Base-by-base conservation (phyloP, 2,329 filamentous ascomycete genomes). In the Erysiphe pulchra region DNA sequence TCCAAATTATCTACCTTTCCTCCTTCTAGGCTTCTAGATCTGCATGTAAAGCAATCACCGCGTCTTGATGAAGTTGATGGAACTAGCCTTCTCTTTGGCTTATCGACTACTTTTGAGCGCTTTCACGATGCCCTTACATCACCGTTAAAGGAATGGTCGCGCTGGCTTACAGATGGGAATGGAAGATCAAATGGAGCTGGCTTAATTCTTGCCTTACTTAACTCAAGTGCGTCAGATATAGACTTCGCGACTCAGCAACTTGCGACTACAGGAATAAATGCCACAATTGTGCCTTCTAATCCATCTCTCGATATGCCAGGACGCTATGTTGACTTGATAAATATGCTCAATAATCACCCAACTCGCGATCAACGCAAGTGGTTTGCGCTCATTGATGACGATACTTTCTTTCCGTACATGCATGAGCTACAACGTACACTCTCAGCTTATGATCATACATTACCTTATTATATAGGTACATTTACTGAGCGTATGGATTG, bases 131-230 rank as follows among this genome's bases (percentile, higher is more conserved):
- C 63, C 1, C 60, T 62, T 45, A 70, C 65, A 1, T 68, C 62
- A 42, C 67, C 70, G 0, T 62, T 73, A 40, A 67, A 70, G 50
- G 70, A 75, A 54, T 74, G 70, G 69, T 63, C 64, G 3, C 69
- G 68, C 56, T 74, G 70, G 70, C 62, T 74, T 43, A 74, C 71
- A 2, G 68, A 75, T 54, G 65, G 67, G 50, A 63, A 65, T 45
- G 69, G 70, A 34, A 57, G 62, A 46, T 68, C 69, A 24, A 75
- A 75, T 51, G 70, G 70, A 28, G 71, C 66, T 30, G 71, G 71
- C 56, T 60, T 75, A 42, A 55, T 75, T 8, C 60, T 74, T 2
- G 62, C 71, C 51, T 63, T 75, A 1, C 56, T 70, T 20, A 66
- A 71, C 46, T 67, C 69, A 9, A 65, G 59, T 8, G 63, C 68